Base-by-base conservation (phyloP, 257 asterid genomes). In the Capsicum chinense region DNA sequence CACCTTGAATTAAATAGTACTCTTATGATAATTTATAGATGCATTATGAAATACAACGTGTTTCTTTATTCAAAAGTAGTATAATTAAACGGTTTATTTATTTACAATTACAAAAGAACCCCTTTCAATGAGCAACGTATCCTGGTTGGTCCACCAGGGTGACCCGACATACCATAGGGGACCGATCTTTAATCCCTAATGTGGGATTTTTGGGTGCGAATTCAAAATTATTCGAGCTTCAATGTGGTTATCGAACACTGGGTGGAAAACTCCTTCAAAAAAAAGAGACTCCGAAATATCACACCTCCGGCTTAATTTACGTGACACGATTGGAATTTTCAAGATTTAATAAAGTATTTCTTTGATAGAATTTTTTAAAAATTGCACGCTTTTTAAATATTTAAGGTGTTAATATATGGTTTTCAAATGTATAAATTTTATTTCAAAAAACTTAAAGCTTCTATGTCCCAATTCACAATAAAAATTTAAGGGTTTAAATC, bases 291-390 rank as follows among this genome's bases (percentile, higher is more conserved):
- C 39, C 42, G 21, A 62, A 26, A 26, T 26, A 1, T 64, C 26
- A 0, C 5, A 0, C 58, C 16, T 44, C 48, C 4, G 0, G 11
- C 6, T 12, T 10, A 26, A 26, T 64, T 26, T 33, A 26, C 0
- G 1, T 11, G n/a, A 2, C 0, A 64, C 2, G 0, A 0, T 64
- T 2, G 0, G 26, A 0, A 21, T 0, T 15, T 15, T 15, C 11
- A 2, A 4, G 4, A 13, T 0, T 2, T 0, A 64, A 9, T 64
- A 3, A 52, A 54, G 4, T 54, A 10, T 54, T 8, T 1, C 10
- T 48, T 48, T 8, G 9, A 7, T 7, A 21, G 21, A 1, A 7
- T n/a, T 60, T 62, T 7, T 58, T 58, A 16, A 16, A 2, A 58
- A 26, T 26, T 26, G 33, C 33, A 26, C 16, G 4, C 21, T 0